Evolutionary conservation across 2,329 filamentous ascomycete species (phyloP).

Genomic region (Phialemoniopsis sp.): DNA sequence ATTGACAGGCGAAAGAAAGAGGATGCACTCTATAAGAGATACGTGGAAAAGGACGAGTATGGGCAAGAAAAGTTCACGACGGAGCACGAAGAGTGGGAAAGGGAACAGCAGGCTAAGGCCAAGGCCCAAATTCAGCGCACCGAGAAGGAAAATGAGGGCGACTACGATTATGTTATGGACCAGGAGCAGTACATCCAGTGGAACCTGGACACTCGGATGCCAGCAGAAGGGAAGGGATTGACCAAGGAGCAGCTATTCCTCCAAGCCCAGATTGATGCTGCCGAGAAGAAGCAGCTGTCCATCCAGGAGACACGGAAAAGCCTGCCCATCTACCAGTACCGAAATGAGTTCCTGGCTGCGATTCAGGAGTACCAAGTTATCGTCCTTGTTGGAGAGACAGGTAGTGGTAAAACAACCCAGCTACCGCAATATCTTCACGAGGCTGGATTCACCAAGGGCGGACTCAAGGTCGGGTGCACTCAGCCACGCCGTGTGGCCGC

Average conservation of each 20-base stretch:
- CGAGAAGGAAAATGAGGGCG: constrained; percentile 71
- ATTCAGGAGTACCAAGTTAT: constrained; percentile 82
- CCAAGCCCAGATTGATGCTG: constrained; percentile 78
- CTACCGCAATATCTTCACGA: constrained; percentile 91
- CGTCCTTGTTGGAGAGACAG: constrained; percentile 92
- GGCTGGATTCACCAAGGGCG: constrained; percentile 80
- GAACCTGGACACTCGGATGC: constrained; percentile 68
- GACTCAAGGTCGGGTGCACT: constrained; percentile 85
- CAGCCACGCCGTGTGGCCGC: constrained; percentile 93
- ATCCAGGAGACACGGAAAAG: constrained; percentile 91
- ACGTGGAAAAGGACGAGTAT: constrained; percentile 81
- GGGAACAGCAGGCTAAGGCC: constrained; percentile 81
- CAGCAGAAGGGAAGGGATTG: constrained; percentile 67
- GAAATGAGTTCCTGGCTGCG: constrained; percentile 81
- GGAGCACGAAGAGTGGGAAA: constrained; percentile 94
- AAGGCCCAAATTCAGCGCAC: constrained; percentile 77
- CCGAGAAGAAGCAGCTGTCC: constrained; percentile 79
- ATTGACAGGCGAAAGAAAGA: constrained; percentile 84
- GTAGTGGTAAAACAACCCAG: constrained; percentile 93
- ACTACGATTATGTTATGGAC: constrained; percentile 93
- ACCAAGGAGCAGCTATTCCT: constrained; percentile 76
- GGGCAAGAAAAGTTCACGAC: constrained; percentile 88
- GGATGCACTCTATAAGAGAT: constrained; percentile 84
- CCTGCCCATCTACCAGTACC: constrained; percentile 84
- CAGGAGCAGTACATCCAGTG: constrained; percentile 85